phyloP scores from a whole-genome alignment of 805 yeast genomes.

The Ogataea corticis region DNA sequence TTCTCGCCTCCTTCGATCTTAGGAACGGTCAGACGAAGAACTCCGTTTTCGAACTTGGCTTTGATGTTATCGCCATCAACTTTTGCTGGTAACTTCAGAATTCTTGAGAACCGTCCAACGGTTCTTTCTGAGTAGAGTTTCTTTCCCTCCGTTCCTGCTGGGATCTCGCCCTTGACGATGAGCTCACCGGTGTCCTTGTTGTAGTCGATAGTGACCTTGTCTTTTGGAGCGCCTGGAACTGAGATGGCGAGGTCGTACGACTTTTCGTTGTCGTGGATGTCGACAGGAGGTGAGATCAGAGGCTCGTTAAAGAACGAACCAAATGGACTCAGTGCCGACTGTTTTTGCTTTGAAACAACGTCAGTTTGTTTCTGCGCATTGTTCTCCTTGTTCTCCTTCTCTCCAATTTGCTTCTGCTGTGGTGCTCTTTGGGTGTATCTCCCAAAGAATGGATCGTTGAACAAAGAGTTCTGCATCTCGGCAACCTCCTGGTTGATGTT shows the following conservation, averaged over 20 bases:
- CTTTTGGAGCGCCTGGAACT: constrained; percentile 49
- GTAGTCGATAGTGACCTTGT: constrained; percentile 46
- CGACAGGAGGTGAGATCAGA: constrained; percentile 43
- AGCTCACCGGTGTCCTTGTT: constrained; percentile 45
- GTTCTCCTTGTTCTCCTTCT: too few relatives aligned
- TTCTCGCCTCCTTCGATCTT: constrained; percentile 23
- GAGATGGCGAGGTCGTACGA: constrained; percentile 44
- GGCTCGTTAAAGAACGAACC: constrained; percentile 22
- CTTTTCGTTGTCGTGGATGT: constrained; percentile 44
- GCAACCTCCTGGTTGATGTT: constrained; percentile 43
- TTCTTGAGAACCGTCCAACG: constrained; percentile 40
- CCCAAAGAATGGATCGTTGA: constrained; percentile 32
- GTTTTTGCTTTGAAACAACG: too few relatives aligned
- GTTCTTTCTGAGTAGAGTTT: constrained; percentile 25
- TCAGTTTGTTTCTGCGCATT: too few relatives aligned
- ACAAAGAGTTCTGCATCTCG: constrained; percentile 35
- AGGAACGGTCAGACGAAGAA: constrained; percentile 40
- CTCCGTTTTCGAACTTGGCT: constrained; percentile 48
- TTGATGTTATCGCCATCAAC: constrained; percentile 45
- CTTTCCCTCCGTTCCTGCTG: constrained; percentile 18
- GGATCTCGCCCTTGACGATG: constrained; percentile 45
- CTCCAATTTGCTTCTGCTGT: too few relatives aligned
- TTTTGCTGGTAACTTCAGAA: constrained; percentile 42
- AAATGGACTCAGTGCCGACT: constrained; percentile 5
- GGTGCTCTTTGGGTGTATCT: constrained; percentile 8